Evolutionary conservation across 1,284 basidiomycete genomes (phyloP).

Genomic region (Trametes polyzona): DNA sequence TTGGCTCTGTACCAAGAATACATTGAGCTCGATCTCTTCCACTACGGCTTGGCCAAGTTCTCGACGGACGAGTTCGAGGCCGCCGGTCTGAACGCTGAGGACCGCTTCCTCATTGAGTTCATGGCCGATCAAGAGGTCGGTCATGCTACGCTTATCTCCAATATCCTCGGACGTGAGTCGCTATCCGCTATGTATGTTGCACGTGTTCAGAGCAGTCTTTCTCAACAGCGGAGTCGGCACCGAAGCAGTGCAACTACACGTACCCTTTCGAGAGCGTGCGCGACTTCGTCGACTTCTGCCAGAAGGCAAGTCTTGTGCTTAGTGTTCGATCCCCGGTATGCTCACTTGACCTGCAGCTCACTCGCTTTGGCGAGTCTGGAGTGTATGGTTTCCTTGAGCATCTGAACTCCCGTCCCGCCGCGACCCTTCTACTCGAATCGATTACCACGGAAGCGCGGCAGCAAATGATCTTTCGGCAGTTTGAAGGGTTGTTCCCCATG

Average conservation of each 20-base stretch:
- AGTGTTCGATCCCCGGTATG: too few species aligned
- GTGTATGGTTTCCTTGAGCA: constrained; percentile 65
- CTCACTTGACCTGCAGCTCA: constrained; percentile 42
- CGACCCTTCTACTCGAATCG: constrained; percentile 59
- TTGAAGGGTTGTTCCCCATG: constrained; percentile 67
- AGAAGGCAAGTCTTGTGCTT: too few species aligned
- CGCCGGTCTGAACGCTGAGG: constrained; percentile 56
- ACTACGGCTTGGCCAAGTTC: constrained; percentile 60
- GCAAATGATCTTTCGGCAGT: constrained; percentile 70
- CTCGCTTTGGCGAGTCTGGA: constrained; percentile 64
- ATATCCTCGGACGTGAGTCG: constrained; percentile 46
- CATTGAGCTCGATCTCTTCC: constrained; percentile 67
- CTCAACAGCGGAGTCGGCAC: constrained; percentile 35
- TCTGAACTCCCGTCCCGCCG: constrained; percentile 60
- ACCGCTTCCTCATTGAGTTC: constrained; percentile 56
- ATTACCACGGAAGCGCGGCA: constrained; percentile 71
- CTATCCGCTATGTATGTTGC: constrained; percentile 24
- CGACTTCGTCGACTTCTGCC: constrained; percentile 66
- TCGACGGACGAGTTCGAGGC: constrained; percentile 57
- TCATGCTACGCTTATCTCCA: constrained; percentile 52
- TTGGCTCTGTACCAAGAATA: constrained; percentile 66
- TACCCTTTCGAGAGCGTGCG: constrained; percentile 64
- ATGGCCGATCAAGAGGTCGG: constrained; percentile 66
- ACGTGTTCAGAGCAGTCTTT: neutral
- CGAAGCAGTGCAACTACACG: constrained; percentile 61